Conservation (phyloP, 257 asterid genomes). For the Ehretia macrophylla region DNA sequence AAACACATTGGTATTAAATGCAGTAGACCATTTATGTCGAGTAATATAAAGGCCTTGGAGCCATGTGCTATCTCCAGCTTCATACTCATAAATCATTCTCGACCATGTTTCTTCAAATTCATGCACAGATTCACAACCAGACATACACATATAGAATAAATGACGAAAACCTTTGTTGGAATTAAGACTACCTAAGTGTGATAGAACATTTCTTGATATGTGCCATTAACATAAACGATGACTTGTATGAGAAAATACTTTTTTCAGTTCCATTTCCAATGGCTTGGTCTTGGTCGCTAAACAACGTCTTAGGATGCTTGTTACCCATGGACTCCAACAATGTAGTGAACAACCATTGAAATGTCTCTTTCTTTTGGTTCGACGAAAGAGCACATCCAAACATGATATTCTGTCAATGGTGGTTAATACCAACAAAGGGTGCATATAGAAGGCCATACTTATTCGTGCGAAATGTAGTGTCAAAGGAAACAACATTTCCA, state of each 20-base stretch:
- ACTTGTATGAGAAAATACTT: no score
- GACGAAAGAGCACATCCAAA: no score
- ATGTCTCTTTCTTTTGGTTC: neutral
- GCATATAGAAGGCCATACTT: no score
- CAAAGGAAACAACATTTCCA: conserved; percentile 10
- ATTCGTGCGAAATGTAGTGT: neutral
- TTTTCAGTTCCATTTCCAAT: no score
- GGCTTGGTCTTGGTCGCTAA: neutral
- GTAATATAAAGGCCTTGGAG: no score
- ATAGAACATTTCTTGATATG: conserved; percentile 10
- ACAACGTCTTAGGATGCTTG: no score
- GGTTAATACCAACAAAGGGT: no score
- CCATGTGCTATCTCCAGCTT: no score
- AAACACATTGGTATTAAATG: conserved; percentile 2
- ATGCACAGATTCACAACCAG: neutral
- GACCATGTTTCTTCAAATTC: conserved; percentile 10
- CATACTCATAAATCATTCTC: no score
- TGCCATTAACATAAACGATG: no score
- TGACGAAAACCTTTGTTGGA: neutral
- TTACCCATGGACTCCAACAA: conserved; percentile 11
- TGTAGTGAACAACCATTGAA: conserved; percentile 10
- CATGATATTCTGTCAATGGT: no score
- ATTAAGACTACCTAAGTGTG: conserved; percentile 7
- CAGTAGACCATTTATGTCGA: no score
- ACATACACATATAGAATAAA: conserved; percentile 11